These are phyloP conservation scores for Myxozyma mucilagina DNA, from an alignment of 805 yeast species.

Conservation along the genomic window DNA sequence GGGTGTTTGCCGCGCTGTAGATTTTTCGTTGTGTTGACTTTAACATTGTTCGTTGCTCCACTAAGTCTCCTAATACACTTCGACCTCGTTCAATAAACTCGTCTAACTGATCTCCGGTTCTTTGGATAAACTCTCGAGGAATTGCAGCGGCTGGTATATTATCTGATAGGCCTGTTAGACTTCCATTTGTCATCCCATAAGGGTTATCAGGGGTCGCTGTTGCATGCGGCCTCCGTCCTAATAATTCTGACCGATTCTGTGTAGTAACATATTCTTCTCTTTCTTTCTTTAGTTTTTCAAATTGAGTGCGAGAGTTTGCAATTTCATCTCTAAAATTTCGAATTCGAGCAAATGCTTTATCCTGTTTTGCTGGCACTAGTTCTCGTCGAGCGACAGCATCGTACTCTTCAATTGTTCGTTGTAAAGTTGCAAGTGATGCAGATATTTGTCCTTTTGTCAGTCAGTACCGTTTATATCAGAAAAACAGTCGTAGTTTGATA, in stretches of 20 bases:
- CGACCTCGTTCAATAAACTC: constrained; percentile 89
- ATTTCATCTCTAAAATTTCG: constrained; percentile 51
- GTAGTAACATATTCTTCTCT: constrained; percentile 57
- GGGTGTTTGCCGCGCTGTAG: constrained; percentile 67
- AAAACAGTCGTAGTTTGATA: constrained; percentile 25
- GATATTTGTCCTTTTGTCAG: constrained; percentile 60
- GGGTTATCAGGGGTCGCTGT: constrained; percentile 35
- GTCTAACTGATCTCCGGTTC: constrained; percentile 82
- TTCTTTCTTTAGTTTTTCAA: constrained; percentile 54
- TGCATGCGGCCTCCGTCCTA: constrained; percentile 47
- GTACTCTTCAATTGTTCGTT: constrained; percentile 74
- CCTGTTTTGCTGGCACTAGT: constrained; percentile 52
- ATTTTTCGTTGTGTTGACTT: constrained; percentile 61
- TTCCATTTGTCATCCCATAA: constrained; percentile 36
- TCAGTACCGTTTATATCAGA: constrained; percentile 9
- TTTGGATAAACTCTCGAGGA: constrained; percentile 58
- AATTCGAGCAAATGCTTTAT: constrained; percentile 63
- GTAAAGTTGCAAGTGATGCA: constrained; percentile 74
- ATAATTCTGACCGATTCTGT: constrained; percentile 52
- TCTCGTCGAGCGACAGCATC: constrained; percentile 60
- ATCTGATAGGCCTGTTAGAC: constrained; percentile 1
- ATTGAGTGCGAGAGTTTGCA: constrained; percentile 50
- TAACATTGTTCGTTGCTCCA: constrained; percentile 77
- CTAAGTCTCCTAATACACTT: constrained; percentile 78
- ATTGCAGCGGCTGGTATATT: constrained; percentile 27